These are phyloP conservation scores for Leccinum imitatum DNA, from an alignment of 768 basidiomycete species.

Conservation along the genomic window DNA sequence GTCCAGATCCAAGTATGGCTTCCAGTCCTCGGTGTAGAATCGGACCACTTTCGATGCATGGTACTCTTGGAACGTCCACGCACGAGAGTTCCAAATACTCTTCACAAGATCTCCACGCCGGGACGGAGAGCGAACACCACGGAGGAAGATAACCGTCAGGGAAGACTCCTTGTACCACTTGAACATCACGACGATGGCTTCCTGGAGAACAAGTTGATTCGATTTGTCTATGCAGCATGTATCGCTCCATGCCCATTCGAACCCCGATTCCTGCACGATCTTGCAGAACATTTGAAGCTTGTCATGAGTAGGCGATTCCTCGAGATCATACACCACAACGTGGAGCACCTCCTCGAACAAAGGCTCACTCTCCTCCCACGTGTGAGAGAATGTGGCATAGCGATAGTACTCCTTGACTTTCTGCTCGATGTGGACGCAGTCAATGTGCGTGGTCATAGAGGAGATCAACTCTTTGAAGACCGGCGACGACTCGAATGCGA, in stretches of 20 bases:
- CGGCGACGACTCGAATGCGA: no score
- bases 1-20: not conserved
- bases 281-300: not conserved
- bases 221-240: not conserved
- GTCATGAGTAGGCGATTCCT: not conserved
- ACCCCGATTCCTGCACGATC: not conserved
- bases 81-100: not conserved
- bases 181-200: not conserved
- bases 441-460: no score
- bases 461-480: no score
- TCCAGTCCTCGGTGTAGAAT: not conserved
- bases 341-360: not conserved
- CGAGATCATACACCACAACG: not conserved
- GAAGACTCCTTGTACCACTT: not conserved
- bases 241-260: not conserved
- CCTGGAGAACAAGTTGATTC: not conserved
- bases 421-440: not conserved
- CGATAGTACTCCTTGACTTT: not conserved
- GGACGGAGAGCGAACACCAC: not conserved
- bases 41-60: not conserved
- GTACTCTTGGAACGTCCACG: not conserved
- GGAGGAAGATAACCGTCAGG: not conserved
- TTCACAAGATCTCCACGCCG: not conserved
- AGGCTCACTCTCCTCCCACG: not conserved
- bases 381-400: not conserved